Base-by-base conservation (phyloP, 1,139 yeast species). In the Arxiozyma telluris region DNA sequence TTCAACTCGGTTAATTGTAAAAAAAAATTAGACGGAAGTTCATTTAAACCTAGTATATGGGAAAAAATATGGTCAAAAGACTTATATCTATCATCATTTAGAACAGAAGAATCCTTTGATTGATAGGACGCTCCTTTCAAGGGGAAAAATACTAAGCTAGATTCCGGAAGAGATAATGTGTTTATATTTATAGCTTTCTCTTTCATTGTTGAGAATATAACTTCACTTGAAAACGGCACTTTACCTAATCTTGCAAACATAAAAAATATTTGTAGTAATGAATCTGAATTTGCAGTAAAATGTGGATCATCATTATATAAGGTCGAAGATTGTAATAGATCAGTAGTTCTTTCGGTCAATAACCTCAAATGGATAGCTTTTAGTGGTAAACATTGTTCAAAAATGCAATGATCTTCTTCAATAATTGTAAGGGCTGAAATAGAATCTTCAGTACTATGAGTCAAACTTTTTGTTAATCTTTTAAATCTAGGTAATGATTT, bases 311-410 rank as follows among this genome's bases (percentile, higher is more conserved):
- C 65, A 48, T 68, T 66, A 51, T 68, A 67, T 30, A 74, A 71
- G 1, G 73, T 65, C 3, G 87, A 82, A 1, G 87, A 87, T 61
- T 82, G 87, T 53, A 84, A 73, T 51, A 84, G 69, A 66, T 84
- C 86, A 0, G 87, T 81, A 0, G 88, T 83, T 66, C 90, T 74
- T 49, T 84, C 83, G 1, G 84, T 79, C 54, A 84, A 72, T 44
- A 81, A 80, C 55, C 83, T 74, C 54, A 83, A 68, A 60, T 82
- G 82, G 8, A 83, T 69, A 0, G 84, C 87, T 59, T 76, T 78
- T 47, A 82, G 71, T 1, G 77, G 74, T 9, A 73, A 56, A 11
- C 64, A 61, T 3, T 54, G 49, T 41, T 65, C 65, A 44, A 61
- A 58, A 9, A 61, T 63, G 4, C 53, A 49, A 15, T 56, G 53